Evolutionary conservation across 2,329 filamentous ascomycete genomes (phyloP).

Genomic region (Lithohypha guttulata): DNA sequence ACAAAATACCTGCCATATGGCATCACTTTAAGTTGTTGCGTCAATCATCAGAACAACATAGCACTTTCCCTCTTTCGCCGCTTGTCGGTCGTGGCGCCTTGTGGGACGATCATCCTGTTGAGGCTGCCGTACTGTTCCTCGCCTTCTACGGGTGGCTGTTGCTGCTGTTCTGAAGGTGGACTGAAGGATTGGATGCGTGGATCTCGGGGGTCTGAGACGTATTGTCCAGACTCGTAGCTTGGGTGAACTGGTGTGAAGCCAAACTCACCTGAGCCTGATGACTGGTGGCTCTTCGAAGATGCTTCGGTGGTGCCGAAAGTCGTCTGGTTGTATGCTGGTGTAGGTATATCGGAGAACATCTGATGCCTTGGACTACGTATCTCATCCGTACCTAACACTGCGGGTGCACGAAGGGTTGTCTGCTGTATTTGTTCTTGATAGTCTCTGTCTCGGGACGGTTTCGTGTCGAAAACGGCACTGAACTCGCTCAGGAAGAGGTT

Average conservation of each 20-base stretch:
- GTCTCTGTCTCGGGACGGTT: constrained; percentile 38
- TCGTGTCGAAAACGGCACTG: constrained; percentile 68
- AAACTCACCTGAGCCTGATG: constrained; percentile 35
- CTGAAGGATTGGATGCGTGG: constrained; percentile 14
- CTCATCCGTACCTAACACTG: constrained; percentile 41
- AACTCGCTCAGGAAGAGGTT: constrained; percentile 89
- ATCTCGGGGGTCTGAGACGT: constrained; percentile 24
- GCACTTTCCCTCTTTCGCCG: constrained; percentile 40
- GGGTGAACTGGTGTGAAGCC: constrained; percentile 34
- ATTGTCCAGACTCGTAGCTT: constrained; percentile 19
- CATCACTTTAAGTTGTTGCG: not conserved
- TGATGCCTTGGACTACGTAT: constrained; percentile 54
- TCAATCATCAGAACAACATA: constrained; percentile 21
- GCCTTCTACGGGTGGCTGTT: constrained; percentile 17
- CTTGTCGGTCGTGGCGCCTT: constrained; percentile 30
- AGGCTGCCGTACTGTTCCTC: constrained; percentile 25
- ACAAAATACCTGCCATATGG: not conserved
- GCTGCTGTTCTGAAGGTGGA: constrained; percentile 14
- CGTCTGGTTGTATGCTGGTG: constrained; percentile 50
- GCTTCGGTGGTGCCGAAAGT: constrained; percentile 31
- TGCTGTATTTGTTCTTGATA: constrained; percentile 25
- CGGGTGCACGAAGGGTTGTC: constrained; percentile 21
- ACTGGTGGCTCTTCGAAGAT: constrained; percentile 27
- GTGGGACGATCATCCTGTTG: constrained; percentile 33
- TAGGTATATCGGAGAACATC: constrained; percentile 57